Evolutionary conservation across 2,329 filamentous ascomycete species (phyloP).

Genomic region (Lachnellula arida): DNA sequence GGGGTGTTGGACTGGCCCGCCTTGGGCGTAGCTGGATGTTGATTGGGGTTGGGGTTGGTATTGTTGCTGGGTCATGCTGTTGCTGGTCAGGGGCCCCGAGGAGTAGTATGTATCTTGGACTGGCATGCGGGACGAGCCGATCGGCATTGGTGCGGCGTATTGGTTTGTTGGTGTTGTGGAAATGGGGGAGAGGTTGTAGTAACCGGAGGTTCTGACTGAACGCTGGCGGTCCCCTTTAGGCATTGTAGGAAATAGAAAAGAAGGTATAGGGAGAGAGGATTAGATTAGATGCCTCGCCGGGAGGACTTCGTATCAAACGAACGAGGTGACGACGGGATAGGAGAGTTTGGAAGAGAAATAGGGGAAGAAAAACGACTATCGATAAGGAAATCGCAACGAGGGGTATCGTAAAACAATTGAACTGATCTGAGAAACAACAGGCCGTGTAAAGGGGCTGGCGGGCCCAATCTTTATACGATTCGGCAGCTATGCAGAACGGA

Average conservation of each 20-base stretch:
- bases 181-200: conserved; percentile 23
- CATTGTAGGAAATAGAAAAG: conserved; percentile 18
- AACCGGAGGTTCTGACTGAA: conserved; percentile 20
- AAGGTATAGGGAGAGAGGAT: conserved; percentile 13
- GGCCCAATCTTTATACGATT: conserved; percentile 26
- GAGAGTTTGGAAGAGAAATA: conserved; percentile 12
- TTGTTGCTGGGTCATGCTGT: conserved; percentile 13
- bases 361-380: conserved; percentile 8
- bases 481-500: conserved; percentile 13
- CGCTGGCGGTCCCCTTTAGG: conserved; percentile 23
- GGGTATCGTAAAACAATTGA: conserved; percentile 22
- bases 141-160: conserved; percentile 13
- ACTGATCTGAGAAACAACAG: conserved; percentile 19
- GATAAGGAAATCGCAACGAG: conserved; percentile 18
- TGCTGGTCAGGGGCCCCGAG: background rate
- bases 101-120: conserved; percentile 6
- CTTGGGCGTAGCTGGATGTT: conserved; percentile 12
- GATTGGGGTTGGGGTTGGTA: conserved; percentile 9
- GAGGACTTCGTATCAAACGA: conserved; percentile 24
- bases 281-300: conserved; percentile 27
- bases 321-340: conserved; percentile 17
- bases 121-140: conserved; percentile 6
- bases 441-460: conserved; percentile 19
- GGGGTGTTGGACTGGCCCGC: conserved; percentile 19
- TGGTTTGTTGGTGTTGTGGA: conserved; percentile 16